These are phyloP conservation scores for Akanthomyces uredinophilus DNA, from an alignment of 2,329 filamentous ascomycete species.

Conservation along the genomic window DNA sequence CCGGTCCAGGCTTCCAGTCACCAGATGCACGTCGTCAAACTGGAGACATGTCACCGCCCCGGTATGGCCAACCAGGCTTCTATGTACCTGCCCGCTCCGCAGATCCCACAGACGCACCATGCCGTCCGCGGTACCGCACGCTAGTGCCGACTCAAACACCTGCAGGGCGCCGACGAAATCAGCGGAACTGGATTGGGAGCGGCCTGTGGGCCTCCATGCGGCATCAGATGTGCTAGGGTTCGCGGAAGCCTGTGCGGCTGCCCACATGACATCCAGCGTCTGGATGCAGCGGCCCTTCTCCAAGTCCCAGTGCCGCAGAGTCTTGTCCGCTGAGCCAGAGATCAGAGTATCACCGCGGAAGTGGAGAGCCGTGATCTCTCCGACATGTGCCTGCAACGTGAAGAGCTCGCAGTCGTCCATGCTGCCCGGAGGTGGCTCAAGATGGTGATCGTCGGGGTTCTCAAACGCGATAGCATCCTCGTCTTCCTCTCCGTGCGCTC, in stretches of 20 bases:
- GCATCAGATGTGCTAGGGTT: constrained; percentile 57
- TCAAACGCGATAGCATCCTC: constrained; percentile 69
- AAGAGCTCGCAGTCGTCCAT: constrained; percentile 89
- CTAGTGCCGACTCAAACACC: constrained; percentile 91
- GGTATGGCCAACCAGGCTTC: constrained; percentile 91
- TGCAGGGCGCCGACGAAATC: constrained; percentile 94
- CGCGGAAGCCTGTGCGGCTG: constrained; percentile 80
- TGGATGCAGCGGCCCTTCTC: constrained; percentile 97
- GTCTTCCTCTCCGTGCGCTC: constrained; percentile 54
- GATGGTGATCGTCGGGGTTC: constrained; percentile 60
- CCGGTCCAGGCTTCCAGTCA: constrained; percentile 87
- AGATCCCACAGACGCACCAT: constrained; percentile 98
- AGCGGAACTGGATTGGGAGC: constrained; percentile 58
- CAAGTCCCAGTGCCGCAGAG: constrained; percentile 93
- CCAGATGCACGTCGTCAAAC: constrained; percentile 91
- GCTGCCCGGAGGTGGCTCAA: constrained; percentile 69
- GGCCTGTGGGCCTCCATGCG: constrained; percentile 68
- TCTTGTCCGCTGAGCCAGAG: constrained; percentile 96
- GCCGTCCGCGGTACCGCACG: constrained; percentile 93
- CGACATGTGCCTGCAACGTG: constrained; percentile 83
- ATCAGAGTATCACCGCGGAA: constrained; percentile 86
- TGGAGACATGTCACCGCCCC: constrained; percentile 90
- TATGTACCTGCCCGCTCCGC: constrained; percentile 91
- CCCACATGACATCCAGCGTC: constrained; percentile 96
- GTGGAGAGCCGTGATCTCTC: constrained; percentile 89